Conservation (phyloP, 169 alveolate species). For the Eimeria maxima region DNA sequence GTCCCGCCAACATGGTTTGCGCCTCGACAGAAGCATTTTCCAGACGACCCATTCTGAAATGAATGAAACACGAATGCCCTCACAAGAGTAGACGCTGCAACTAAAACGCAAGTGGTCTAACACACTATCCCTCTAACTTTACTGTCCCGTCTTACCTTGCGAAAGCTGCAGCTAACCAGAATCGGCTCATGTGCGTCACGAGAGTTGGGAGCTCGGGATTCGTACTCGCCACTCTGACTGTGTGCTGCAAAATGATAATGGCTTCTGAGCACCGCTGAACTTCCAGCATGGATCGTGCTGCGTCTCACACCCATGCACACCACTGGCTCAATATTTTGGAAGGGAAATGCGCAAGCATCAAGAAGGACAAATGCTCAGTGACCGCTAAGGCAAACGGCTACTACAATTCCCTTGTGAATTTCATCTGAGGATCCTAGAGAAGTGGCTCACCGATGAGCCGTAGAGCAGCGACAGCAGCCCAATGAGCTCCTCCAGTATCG, state of each 20-base stretch:
- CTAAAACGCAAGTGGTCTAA: not conserved
- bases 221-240: conserved; percentile 75
- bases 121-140: not conserved
- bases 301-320: conserved; percentile 29
- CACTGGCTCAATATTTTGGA: not conserved
- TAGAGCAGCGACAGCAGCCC: conserved; percentile 81
- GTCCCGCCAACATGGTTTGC: conserved; percentile 70
- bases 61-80: not conserved
- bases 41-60: conserved; percentile 75
- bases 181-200: conserved; percentile 81
- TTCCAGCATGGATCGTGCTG: conserved; percentile 79
- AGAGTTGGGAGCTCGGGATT: conserved; percentile 74
- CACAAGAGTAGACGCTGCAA: not conserved
- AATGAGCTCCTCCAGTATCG: conserved; percentile 79
- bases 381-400: not conserved
- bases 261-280: conserved; percentile 81
- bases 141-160: conserved; percentile 49
- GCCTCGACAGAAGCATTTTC: conserved; percentile 78
- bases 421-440: not conserved
- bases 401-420: not conserved
- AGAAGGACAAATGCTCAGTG: not conserved
- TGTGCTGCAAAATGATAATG: conserved; percentile 72
- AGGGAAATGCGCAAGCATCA: no score
- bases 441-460: conserved; percentile 80
- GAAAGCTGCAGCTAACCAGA: conserved; percentile 81